These are phyloP conservation scores for Hibiscus syriacus DNA, from an alignment of 345 rosid species.

Conservation along the genomic window DNA sequence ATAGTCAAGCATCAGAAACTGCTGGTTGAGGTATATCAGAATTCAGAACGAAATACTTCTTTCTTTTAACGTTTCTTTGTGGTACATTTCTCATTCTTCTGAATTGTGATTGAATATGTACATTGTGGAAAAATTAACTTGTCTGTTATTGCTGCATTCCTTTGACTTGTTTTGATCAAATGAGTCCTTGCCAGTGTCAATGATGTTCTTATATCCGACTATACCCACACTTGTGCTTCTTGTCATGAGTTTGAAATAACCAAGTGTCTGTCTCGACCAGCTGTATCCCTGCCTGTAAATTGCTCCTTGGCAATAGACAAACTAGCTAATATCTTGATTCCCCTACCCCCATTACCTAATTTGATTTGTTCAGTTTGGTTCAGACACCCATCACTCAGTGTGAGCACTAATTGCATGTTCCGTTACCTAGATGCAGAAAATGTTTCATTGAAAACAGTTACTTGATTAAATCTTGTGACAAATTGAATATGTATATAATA, in stretches of 20 bases:
- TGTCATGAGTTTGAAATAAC: not conserved
- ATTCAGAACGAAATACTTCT: not conserved
- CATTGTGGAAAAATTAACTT: not conserved
- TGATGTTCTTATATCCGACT: not conserved
- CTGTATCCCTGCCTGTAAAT: not conserved
- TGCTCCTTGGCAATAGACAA: not conserved
- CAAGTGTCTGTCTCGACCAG: not conserved
- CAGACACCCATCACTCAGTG: not conserved
- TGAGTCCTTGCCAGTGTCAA: not conserved
- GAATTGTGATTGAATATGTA: not conserved
- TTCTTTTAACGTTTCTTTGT: not conserved
- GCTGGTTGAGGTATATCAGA: slow-evolving; percentile 20
- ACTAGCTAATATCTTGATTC: not conserved
- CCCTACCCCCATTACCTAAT: not conserved
- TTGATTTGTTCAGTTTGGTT: not conserved
- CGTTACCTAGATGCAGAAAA: not conserved
- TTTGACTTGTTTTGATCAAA: not conserved
- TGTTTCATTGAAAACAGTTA: not conserved
- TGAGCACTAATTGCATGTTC: too few relatives aligned
- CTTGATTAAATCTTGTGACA: not conserved
- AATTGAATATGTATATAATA: not conserved
- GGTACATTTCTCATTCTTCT: not conserved
- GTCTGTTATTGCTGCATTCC: not conserved
- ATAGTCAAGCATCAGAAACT: slow-evolving; percentile 28
- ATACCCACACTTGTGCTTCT: not conserved